Evolutionary conservation across 352 stramenopile species (phyloP), one percentile per base, ranked within the genome.

Genomic region (Phytophthora multivora): DNA sequence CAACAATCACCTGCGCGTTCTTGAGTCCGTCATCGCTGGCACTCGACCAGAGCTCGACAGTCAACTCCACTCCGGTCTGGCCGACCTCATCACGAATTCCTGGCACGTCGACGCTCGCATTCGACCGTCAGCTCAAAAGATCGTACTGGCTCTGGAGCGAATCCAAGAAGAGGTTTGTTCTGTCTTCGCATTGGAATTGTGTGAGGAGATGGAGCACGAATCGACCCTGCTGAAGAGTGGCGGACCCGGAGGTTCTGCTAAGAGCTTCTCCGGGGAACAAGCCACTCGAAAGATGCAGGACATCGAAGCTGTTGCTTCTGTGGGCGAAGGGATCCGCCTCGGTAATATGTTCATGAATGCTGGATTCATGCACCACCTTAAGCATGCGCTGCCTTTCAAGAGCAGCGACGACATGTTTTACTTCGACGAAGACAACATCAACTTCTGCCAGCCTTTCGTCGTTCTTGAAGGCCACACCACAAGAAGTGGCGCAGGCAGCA

Each of bases 291-390:
- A 66, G 18, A 81, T 87, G 71, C 60, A 82, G 42, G 73, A 76
- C 0, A 66, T 78, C 11, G 59, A 70, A 16, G 81, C 78, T 15
- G 77, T 84, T 5, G 60, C 63, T 3, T 71, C 55, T 1, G 54
- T 68, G 4, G 64, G 59, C 10, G 80, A 89, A 61, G 77, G 62
- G 0, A 61, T 74, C 11, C 79, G 79, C 2, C 39, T 89, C 4
- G 79, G 79, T 9, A 87, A 86, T 30, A 75, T 77, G 52, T 74
- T 88, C 45, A 85, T 87, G 78, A 77, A 81, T 42, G 64, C 78
- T 4, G 76, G 79, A 1, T 74, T 80, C 36, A 46, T 88, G 62
- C 79, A 88, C 36, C 76, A 86, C 51, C 18, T 74, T 31, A 86
- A 83, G 16, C 79, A 88, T 52, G 35, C 67, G n/a, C 69, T 68